These are phyloP conservation scores for Naganishia antarctica DNA, from an alignment of 768 basidiomycete species.

Conservation along the genomic window DNA sequence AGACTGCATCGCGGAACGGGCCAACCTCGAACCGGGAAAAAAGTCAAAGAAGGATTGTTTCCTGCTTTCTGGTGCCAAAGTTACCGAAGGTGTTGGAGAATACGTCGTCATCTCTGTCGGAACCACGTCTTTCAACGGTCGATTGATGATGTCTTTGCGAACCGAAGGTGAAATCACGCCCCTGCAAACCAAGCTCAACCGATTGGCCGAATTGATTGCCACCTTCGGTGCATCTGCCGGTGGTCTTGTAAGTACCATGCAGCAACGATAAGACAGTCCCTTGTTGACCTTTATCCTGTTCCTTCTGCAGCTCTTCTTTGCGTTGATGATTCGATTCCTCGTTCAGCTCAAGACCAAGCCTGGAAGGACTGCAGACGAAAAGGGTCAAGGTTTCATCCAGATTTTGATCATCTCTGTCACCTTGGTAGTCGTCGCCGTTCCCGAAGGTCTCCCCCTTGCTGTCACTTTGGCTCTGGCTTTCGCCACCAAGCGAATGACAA, in stretches of 20 bases:
- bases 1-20: slow-evolving; percentile 61
- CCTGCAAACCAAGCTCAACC: slow-evolving; percentile 85
- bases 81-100: slow-evolving; percentile 85
- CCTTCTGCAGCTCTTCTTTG: slow-evolving; percentile 58
- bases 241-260: slow-evolving; percentile 49
- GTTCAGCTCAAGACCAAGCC: slow-evolving; percentile 73
- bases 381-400: slow-evolving; percentile 84
- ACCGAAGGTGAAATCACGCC: slow-evolving; percentile 85
- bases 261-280: neutral
- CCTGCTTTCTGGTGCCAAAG: slow-evolving; percentile 82
- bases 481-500: slow-evolving; percentile 96
- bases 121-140: slow-evolving; percentile 85
- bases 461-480: slow-evolving; percentile 95
- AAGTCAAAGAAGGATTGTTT: slow-evolving; percentile 79
- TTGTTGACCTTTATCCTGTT: neutral
- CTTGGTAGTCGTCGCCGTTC: slow-evolving; percentile 78
- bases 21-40: slow-evolving; percentile 45
- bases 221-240: slow-evolving; percentile 81
- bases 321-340: slow-evolving; percentile 91
- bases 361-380: slow-evolving; percentile 64
- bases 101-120: slow-evolving; percentile 94
- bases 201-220: slow-evolving; percentile 90
- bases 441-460: slow-evolving; percentile 89
- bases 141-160: slow-evolving; percentile 93
- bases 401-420: slow-evolving; percentile 94